Conservation (phyloP, 2,329 filamentous ascomycete species). For the Venturia aucupariae region DNA sequence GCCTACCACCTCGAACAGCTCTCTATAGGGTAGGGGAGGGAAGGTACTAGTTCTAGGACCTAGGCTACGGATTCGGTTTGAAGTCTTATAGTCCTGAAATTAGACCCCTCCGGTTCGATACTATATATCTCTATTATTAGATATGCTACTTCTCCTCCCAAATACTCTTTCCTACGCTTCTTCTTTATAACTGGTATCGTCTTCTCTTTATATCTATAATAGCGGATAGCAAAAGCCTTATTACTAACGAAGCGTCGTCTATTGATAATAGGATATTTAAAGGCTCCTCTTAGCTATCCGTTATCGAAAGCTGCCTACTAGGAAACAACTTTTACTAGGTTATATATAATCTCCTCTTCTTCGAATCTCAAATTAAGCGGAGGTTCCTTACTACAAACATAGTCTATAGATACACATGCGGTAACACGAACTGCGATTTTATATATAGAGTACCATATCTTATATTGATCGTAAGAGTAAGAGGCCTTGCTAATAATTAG, state of each 20-base stretch:
- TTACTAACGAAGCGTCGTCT: conserved; percentile 16
- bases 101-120: conserved; percentile 17
- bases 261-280: conserved; percentile 16
- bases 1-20: conserved; percentile 17
- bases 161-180: conserved; percentile 11
- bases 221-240: conserved; percentile 17
- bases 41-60: conserved; percentile 17
- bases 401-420: conserved; percentile 18
- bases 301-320: conserved; percentile 17
- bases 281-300: conserved; percentile 16
- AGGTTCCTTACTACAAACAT: conserved; percentile 16
- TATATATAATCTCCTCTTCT: conserved; percentile 17
- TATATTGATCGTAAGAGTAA: conserved; percentile 16
- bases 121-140: conserved; percentile 18
- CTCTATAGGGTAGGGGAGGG: conserved; percentile 16
- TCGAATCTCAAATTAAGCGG: conserved; percentile 17
- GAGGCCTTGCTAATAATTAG: conserved; percentile 17
- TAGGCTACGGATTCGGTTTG: conserved; percentile 16
- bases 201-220: conserved; percentile 17
- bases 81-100: conserved; percentile 17
- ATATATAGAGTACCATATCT: conserved; percentile 16
- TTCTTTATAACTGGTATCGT: conserved; percentile 16
- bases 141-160: conserved; percentile 14
- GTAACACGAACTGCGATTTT: conserved; percentile 15
- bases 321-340: conserved; percentile 18